phyloP scores from a whole-genome alignment of 495 filamentous ascomycete species.

The Penicillium malachiteum region DNA sequence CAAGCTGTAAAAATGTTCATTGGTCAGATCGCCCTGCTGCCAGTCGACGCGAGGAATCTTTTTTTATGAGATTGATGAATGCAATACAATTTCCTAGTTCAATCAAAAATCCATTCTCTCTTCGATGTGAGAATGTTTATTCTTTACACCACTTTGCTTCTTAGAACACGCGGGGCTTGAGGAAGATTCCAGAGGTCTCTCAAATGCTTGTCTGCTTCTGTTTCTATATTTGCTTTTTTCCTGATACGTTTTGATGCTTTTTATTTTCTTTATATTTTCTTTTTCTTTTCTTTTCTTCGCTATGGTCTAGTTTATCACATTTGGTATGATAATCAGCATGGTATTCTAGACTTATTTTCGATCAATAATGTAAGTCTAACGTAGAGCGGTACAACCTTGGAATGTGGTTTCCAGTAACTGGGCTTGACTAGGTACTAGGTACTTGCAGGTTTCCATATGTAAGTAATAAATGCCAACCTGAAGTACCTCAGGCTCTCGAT shows the following conservation, averaged over 20 bases:
- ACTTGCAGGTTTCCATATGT: too few relatives aligned
- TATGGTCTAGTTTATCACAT: conserved; percentile 29
- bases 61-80: conserved; percentile 53
- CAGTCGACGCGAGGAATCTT: conserved; percentile 39
- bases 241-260: conserved; percentile 17
- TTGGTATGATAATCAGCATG: conserved; percentile 39
- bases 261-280: conserved; percentile 8
- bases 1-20: conserved; percentile 77
- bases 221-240: conserved; percentile 21
- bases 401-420: too few relatives aligned
- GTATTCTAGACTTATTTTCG: conserved; percentile 20
- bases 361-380: neutral
- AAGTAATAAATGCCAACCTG: too few relatives aligned
- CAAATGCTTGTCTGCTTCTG: conserved; percentile 28
- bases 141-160: conserved; percentile 8
- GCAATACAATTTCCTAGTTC: conserved; percentile 49
- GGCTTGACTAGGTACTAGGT: too few relatives aligned
- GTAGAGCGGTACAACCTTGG: neutral
- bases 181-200: conserved; percentile 19
- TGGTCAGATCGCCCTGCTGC: conserved; percentile 32
- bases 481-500: too few relatives aligned
- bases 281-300: conserved; percentile 11
- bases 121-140: conserved; percentile 11
- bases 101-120: conserved; percentile 30
- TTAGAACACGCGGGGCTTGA: conserved; percentile 20